Conservation (phyloP, 192 early-diverging fungal genomes). For the Podila verticillata region DNA sequence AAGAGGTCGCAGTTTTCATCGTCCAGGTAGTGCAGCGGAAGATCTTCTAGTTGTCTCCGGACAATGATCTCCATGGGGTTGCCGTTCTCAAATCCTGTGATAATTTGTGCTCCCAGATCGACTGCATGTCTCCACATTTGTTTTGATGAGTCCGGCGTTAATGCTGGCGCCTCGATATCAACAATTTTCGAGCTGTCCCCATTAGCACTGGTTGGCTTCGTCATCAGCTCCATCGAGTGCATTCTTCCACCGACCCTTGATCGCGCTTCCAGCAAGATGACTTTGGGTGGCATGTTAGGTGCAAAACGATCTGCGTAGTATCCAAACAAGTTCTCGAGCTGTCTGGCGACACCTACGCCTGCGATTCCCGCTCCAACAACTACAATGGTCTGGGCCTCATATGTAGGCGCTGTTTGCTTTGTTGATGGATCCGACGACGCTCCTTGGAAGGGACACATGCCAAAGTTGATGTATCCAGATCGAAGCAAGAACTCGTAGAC, state of each 20-base stretch:
- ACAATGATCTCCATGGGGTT: constrained; percentile 59
- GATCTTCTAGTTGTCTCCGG: constrained; percentile 42
- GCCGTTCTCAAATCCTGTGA: constrained; percentile 59
- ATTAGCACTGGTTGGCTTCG: not conserved
- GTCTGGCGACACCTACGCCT: constrained; percentile 54
- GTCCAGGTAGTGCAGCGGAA: constrained; percentile 35
- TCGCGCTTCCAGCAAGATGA: constrained; percentile 55
- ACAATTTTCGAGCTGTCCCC: not conserved
- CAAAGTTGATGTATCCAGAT: constrained; percentile 63
- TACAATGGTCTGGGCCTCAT: constrained; percentile 17
- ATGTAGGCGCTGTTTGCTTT: not conserved
- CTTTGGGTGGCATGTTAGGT: constrained; percentile 36
- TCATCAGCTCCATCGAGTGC: constrained; percentile 55
- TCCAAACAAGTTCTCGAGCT: constrained; percentile 56
- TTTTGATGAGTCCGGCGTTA: not conserved
- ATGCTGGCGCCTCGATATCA: not conserved
- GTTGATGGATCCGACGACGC: not conserved
- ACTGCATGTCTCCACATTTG: constrained; percentile 36
- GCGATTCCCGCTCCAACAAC: constrained; percentile 56
- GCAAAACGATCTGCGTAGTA: constrained; percentile 42
- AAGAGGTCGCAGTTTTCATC: constrained; percentile 37
- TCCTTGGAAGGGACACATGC: constrained; percentile 36
- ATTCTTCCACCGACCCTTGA: constrained; percentile 59
- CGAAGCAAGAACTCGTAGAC: constrained; percentile 57
- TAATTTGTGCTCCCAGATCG: constrained; percentile 58